Base-by-base conservation (phyloP, 140 eudicot species). In the Erigeron philadelphicus region DNA sequence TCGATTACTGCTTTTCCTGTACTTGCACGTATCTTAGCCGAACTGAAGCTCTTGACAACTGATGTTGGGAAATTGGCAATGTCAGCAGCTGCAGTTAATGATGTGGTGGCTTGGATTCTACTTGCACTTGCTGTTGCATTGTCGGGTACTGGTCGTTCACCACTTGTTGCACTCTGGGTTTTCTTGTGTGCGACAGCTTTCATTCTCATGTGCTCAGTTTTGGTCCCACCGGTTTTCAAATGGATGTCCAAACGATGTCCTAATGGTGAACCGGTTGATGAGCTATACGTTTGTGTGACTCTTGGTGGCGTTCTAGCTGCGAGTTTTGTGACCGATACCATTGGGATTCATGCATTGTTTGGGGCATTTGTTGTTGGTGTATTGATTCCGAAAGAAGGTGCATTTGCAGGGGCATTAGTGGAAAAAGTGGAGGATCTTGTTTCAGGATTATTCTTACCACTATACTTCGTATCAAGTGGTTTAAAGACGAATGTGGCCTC, bases 41-140 rank as follows among this genome's bases (percentile, higher is more conserved):
- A 89, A 56, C 96, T 89, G 66, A 89, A 89, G 62, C 87, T 89
- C 23, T 60, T 86, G 42, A 86, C 90, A 0, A 89, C 95, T 5
- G 90, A 89, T 59, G 84, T 89, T 0, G 96, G 96, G 10, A 68
- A 74, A 67, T 80, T 89, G 85, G 96, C 96, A 50, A 84, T 89
- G 96, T 86, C 96, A 19, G 88, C 96, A 0, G 96, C 91, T 2
- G 95, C 91, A 15, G 95, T 86, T 11, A 89, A 89, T 62, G 96
- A 89, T 54, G 84, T 89, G 75, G 90, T 83, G 42, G 96, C 96
- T 0, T 89, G 96, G 96, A 89, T 86, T 72, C 75, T 86, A 16
- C 90, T 89, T 47, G 96, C 95, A 13, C 82, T 89, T 7, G 91
- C 95, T 11, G 80, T 86, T 52, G 91, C 96, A 47, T 78, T 89